Evolutionary conservation across 192 early-diverging fungal genomes (phyloP), one percentile per base, ranked within the genome.

Genomic region (Coemansia sp.): DNA sequence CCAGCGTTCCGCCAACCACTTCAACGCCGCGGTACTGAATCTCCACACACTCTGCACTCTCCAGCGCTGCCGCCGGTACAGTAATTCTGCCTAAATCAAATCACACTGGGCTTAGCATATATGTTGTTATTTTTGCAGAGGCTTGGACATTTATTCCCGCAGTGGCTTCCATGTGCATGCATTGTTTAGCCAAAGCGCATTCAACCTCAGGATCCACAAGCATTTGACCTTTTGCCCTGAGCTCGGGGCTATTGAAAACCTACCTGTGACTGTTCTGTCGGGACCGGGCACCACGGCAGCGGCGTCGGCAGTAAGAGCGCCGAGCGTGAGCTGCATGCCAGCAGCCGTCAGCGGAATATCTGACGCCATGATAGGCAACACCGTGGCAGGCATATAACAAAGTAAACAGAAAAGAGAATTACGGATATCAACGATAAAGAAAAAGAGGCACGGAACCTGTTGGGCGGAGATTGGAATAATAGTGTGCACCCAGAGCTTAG

Each of bases 1-100:
- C 67, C 65, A 80, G 50, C 17, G 72, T 75, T 11, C 72, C 72
- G 45, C 77, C 77, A 3, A 73, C 72, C 10, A 80, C 60, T 55
- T 80, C 77, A 19, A 74, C 66, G 43, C 77, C 77, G 49, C 71
- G 71, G 66, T 71, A 75, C 49, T 71, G 72, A 14, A 80, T 48
- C 35, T 71, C 77, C 29, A 80, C 27, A 29, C 55, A 58, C 7
- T 68, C 61, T 2, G 45, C 65, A 11, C 10, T 50, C 27, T 23
- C 47, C 25, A 79, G 53, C 19, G 57, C 25, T 3, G 43, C 27
- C 26, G 65, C 59, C 1, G 67, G 43, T 31, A 71, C 72, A 25
- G 61, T 22, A 16, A 80, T 72, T 26, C 61, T 43, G 23, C 77
- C 77, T 80, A 67, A 27, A 67, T 52, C 27, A 23, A 23, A 43